Percentiles rank a stretch among this genome's conserved stretches.
Evolutionary conservation across 129 eudicot genomes (phyloP).

Genomic region (Flaveria linearis): DNA sequence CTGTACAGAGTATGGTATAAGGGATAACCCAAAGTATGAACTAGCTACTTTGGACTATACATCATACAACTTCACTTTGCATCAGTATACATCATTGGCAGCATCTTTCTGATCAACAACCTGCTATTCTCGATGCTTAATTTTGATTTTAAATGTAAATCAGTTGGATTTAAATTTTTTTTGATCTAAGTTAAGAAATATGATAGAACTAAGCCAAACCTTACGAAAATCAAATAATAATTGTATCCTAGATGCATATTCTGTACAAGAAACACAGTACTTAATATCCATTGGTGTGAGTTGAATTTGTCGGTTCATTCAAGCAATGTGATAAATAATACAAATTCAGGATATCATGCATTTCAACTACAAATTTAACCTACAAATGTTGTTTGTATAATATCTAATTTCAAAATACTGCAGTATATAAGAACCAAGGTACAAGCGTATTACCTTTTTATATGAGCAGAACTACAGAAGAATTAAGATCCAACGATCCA

Average conservation of each 20-base stretch:
- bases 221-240: neutral
- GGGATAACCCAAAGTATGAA: conserved; percentile 35
- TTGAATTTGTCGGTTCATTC: neutral
- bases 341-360: conserved; percentile 2
- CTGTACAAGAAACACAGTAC: neutral
- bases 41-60: conserved; percentile 33
- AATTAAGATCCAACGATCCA: neutral
- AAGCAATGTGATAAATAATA: neutral
- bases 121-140: conserved; percentile 29
- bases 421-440: neutral
- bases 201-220: neutral
- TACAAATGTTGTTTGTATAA: neutral
- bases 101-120: conserved; percentile 35
- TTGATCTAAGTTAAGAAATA: neutral
- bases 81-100: conserved; percentile 27
- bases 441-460: conserved; percentile 11
- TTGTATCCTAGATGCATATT: neutral
- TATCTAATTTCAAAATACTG: neutral
- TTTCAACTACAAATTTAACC: neutral
- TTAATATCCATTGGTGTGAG: conserved; percentile 10
- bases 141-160: neutral
- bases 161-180: neutral
- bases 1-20: conserved; percentile 23
- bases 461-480: neutral
- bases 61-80: conserved; percentile 38